phyloP scores from a whole-genome alignment of 2,329 filamentous ascomycete species.

The Sporothrix humicola region DNA sequence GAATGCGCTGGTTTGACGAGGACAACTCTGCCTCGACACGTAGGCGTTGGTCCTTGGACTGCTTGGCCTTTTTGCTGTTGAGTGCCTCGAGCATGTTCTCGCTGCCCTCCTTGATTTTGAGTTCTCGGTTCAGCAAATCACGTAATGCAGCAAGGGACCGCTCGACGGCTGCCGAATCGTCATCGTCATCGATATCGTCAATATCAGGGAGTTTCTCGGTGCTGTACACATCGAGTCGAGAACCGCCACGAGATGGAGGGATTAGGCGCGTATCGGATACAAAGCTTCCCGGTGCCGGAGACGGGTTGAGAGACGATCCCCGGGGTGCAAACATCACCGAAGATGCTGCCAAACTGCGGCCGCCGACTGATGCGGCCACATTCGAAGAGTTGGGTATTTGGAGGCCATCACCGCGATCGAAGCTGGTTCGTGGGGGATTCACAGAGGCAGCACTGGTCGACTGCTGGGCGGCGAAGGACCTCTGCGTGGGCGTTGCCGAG shows the following conservation, averaged over 20 bases:
- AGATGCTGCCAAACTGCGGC: slow-evolving; percentile 58
- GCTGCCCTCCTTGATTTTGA: slow-evolving; percentile 96
- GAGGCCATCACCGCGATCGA: slow-evolving; percentile 59
- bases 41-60: slow-evolving; percentile 82
- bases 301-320: slow-evolving; percentile 71
- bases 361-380: slow-evolving; percentile 42
- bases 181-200: slow-evolving; percentile 34
- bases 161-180: slow-evolving; percentile 55
- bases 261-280: slow-evolving; percentile 81
- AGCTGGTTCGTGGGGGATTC: slow-evolving; percentile 50
- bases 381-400: slow-evolving; percentile 52
- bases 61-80: slow-evolving; percentile 93
- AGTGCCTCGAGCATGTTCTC: slow-evolving; percentile 97
- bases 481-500: slow-evolving; percentile 61
- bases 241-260: slow-evolving; percentile 67
- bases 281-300: slow-evolving; percentile 81
- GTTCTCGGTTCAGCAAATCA: slow-evolving; percentile 89
- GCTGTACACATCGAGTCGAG: slow-evolving; percentile 58
- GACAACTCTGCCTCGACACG: slow-evolving; percentile 87
- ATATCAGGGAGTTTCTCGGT: slow-evolving; percentile 66
- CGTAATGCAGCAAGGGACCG: slow-evolving; percentile 76
- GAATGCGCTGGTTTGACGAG: slow-evolving; percentile 78
- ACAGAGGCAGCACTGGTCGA: slow-evolving; percentile 45
- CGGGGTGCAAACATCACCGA: slow-evolving; percentile 69
- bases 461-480: slow-evolving; percentile 55